These are phyloP conservation scores for Gelatoporia subvermispora DNA, from an alignment of 768 basidiomycete genomes.

Conservation along the genomic window DNA sequence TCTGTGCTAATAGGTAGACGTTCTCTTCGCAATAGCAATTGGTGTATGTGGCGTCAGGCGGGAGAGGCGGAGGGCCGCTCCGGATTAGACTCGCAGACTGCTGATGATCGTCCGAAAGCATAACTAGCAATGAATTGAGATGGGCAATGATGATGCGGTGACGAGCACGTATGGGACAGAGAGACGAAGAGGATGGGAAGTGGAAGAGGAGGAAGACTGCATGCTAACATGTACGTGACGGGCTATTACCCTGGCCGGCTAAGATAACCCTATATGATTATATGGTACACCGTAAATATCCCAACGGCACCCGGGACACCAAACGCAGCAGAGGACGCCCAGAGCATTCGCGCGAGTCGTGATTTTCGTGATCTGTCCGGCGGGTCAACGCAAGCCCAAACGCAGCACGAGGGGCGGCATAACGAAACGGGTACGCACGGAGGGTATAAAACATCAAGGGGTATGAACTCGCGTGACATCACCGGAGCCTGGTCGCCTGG, in stretches of 20 bases:
- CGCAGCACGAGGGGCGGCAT: no score
- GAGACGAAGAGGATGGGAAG: neutral
- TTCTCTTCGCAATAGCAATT: constrained; percentile 72
- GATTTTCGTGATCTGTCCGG: no score
- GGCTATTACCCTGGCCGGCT: constrained; percentile 7
- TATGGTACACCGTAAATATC: constrained; percentile 11
- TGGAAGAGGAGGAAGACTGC: no score
- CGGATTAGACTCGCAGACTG: neutral
- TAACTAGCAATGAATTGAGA: neutral
- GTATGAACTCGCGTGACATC: constrained; percentile 12
- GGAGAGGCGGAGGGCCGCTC: constrained; percentile 25
- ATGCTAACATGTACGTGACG: neutral
- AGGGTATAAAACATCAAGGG: constrained; percentile 20
- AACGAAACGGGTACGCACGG: constrained; percentile 2
- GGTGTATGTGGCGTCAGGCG: constrained; percentile 45
- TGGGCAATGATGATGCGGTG: neutral
- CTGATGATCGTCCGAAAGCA: neutral
- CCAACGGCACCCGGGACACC: no score
- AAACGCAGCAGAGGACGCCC: no score
- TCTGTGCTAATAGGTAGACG: constrained; percentile 51
- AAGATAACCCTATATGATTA: constrained; percentile 5
- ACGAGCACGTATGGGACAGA: neutral
- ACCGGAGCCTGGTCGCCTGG: constrained; percentile 12
- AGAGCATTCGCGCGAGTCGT: no score
- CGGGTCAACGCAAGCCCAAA: no score